A percentile compares a stretch with the other conserved stretches of the same genome.
Evolutionary conservation across 2,329 filamentous ascomycete species (phyloP).

Genomic region (Nemania sp.): DNA sequence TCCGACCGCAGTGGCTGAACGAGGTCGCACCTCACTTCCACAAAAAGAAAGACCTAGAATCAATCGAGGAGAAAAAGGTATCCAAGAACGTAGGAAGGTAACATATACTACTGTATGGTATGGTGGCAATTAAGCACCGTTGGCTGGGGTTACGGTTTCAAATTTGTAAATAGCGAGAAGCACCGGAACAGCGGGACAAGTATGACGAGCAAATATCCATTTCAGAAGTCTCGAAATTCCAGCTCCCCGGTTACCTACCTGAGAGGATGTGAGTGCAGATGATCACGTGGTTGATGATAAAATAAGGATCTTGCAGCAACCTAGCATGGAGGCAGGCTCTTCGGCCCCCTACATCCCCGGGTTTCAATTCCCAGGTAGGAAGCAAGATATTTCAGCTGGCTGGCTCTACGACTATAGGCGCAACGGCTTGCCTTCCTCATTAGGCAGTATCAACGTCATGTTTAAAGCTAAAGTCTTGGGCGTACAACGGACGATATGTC

Average conservation of each 20-base stretch:
- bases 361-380: constrained; percentile 7
- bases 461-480: not conserved
- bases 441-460: constrained; percentile 6
- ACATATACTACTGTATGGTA: not conserved
- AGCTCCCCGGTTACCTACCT: not conserved
- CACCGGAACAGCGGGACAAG: not conserved
- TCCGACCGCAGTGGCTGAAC: constrained; percentile 85
- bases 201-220: constrained; percentile 4
- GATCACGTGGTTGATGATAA: constrained; percentile 3
- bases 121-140: constrained; percentile 7
- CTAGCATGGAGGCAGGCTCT: not conserved
- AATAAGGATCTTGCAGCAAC: not conserved
- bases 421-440: constrained; percentile 19
- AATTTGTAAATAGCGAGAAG: constrained; percentile 2
- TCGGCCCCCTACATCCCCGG: constrained; percentile 2
- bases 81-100: constrained; percentile 60
- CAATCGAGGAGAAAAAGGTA: constrained; percentile 82
- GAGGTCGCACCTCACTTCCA: constrained; percentile 96
- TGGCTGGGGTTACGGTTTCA: not conserved
- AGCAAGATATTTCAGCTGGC: constrained; percentile 12
- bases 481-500: not conserved
- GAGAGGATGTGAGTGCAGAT: not conserved
- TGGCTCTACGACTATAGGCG: not conserved
- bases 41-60: constrained; percentile 90
- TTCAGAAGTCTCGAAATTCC: not conserved